A percentile compares a stretch with the other conserved stretches of the same genome.
Conservation (phyloP, 2,329 filamentous ascomycete genomes). For the Diaporthe caulivora region DNA sequence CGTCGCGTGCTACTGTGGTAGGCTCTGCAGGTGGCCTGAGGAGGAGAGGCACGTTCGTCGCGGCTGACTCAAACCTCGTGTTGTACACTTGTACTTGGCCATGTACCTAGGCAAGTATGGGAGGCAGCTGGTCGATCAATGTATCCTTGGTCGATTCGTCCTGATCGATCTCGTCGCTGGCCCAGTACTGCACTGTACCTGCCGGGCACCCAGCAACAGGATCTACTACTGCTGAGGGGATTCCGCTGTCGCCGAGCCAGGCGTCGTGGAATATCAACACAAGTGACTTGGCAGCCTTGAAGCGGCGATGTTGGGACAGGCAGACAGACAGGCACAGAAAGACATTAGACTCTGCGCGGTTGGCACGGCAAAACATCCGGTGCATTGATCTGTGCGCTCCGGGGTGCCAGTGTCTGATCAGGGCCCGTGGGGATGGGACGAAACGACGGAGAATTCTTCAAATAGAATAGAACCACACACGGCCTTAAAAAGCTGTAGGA, state of each 20-base stretch:
- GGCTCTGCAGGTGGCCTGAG: slow-evolving; percentile 10
- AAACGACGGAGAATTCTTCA: slow-evolving; percentile 20
- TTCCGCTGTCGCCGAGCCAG: neutral
- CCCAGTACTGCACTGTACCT: too few species aligned
- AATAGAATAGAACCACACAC: slow-evolving; percentile 22
- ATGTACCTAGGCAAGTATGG: too few species aligned
- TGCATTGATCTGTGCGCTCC: slow-evolving; percentile 33
- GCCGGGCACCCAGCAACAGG: neutral
- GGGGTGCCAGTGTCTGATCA: slow-evolving; percentile 27
- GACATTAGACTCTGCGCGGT: slow-evolving; percentile 23
- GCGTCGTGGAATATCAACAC: neutral
- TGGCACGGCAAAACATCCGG: slow-evolving; percentile 35
- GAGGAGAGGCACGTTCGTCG: slow-evolving; percentile 4
- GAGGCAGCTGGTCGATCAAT: neutral
- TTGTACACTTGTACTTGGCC: neutral
- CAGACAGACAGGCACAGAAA: neutral
- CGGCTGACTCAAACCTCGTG: slow-evolving; percentile 23
- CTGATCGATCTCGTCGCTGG: neutral
- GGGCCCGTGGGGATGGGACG: slow-evolving; percentile 23
- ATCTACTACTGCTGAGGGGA: neutral
- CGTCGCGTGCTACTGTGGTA: neutral
- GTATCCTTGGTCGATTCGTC: neutral
- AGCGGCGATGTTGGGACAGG: neutral
- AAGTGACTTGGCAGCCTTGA: neutral
- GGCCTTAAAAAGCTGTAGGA: neutral